A percentile compares a stretch with the other conserved stretches of the same genome.
These are phyloP conservation scores for Dendrocalamus sinicus DNA, from an alignment of 176 grass and related monocot species.

Conservation along the genomic window DNA sequence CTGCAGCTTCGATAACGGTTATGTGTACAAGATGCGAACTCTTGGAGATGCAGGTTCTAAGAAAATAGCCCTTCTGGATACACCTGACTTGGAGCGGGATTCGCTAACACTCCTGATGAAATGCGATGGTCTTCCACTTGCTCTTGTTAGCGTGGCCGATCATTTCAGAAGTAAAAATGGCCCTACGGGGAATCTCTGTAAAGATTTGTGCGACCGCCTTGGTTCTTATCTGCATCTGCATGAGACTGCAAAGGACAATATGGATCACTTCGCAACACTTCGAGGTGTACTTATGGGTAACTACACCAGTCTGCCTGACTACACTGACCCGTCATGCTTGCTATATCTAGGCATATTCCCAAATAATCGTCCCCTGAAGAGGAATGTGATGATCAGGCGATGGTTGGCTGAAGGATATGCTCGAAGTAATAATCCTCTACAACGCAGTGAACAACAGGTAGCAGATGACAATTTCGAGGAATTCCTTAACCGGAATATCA, in stretches of 20 bases:
- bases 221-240: not conserved
- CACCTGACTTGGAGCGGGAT: not conserved
- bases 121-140: slow-evolving; percentile 31
- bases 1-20: too few relatives aligned
- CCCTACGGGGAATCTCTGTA: not conserved
- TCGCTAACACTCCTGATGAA: not conserved
- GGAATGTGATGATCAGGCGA: too few relatives aligned
- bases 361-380: not conserved
- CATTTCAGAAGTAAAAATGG: not conserved
- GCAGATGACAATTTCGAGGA: not conserved
- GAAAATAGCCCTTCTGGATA: not conserved
- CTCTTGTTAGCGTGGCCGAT: not conserved
- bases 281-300: not conserved
- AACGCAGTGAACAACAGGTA: too few relatives aligned
- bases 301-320: not conserved
- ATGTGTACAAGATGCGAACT: too few relatives aligned
- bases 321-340: not conserved
- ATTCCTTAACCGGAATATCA: not conserved
- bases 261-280: not conserved
- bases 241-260: too few relatives aligned
- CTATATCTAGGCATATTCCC: not conserved
- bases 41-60: not conserved
- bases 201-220: not conserved
- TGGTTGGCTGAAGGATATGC: slow-evolving; percentile 4
- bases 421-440: not conserved